These are phyloP conservation scores for Viola odorata DNA, from an alignment of 345 rosid genomes.

Conservation along the genomic window DNA sequence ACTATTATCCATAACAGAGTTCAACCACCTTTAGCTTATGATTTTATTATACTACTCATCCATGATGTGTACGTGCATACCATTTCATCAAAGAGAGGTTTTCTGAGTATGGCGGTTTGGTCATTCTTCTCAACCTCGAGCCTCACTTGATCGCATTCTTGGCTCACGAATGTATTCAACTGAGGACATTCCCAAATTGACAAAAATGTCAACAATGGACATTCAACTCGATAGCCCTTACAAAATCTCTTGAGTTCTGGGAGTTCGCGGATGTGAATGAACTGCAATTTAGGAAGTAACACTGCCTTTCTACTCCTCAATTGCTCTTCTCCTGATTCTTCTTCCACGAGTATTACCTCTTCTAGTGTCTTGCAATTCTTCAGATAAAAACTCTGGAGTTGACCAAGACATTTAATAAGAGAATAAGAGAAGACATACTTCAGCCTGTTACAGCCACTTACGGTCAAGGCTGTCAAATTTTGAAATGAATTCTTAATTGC, in stretches of 20 bases:
- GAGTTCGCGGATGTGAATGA: background rate
- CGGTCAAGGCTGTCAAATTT: background rate
- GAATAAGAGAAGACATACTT: conserved; percentile 3
- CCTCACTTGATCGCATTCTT: too few species aligned
- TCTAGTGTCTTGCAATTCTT: background rate
- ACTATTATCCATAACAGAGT: too few species aligned
- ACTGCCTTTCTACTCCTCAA: background rate
- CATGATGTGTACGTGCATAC: too few species aligned
- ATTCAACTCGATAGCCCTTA: background rate
- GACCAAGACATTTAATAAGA: conserved; percentile 1
- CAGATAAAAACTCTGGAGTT: background rate
- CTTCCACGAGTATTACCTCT: background rate
- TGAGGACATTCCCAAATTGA: background rate
- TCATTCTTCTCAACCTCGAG: background rate
- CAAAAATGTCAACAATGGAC: conserved; percentile 2
- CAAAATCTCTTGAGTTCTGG: conserved; percentile 12
- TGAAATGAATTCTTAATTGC: background rate
- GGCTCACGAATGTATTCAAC: conserved; percentile 10
- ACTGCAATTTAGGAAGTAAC: conserved; percentile 6
- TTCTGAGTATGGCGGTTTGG: background rate
- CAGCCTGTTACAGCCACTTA: background rate
- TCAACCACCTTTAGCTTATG: too few species aligned
- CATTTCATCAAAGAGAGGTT: conserved; percentile 12
- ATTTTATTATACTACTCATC: too few species aligned
- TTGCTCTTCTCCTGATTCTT: background rate